Evolutionary conservation across 805 yeast genomes (phyloP), one percentile per base, ranked within the genome.

Genomic region (Citeromyces matritensis): DNA sequence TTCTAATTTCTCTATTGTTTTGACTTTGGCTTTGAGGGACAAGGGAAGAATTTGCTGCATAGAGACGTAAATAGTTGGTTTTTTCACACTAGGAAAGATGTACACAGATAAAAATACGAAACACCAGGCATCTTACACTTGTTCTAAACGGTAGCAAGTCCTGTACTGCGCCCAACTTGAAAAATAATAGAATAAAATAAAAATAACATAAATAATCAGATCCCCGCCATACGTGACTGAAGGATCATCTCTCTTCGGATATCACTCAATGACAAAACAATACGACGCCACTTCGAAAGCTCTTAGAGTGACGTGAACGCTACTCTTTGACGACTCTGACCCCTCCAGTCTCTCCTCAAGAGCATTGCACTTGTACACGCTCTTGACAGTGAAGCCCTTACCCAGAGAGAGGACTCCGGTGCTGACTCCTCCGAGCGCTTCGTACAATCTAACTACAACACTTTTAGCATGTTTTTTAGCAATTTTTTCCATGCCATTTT

Each of bases 341-440:
- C 58, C 60, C 31, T 62, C 65, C 19, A 49, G 41, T 26, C 57
- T 65, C 30, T 69, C 65, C 44, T 77, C 85, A 46, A 77, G 54
- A 15, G 73, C 65, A 43, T 70, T 70, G 5, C 77, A 73, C 44
- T 67, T 63, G 46, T 48, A 57, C 5, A 77, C 73, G 33, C 56
- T 51, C 13, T 46, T 53, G 24, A 74, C 46, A 0, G 68, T 59
- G 7, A 17, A 17, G 10, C 9, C 23, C 24, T 65, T 51, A 12
- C 55, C 51, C 23, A 78, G 57, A 12, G 47, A 48, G 23, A 85
- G 48, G 4, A 41, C 47, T 2, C 80, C 86, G 3, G 43, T 47
- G 1, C 80, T 60, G 33, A 59, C 58, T 29, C 96, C 97, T 5
- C 98, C 98, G 29, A 88, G 60, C 0, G 94, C 58, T 47, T 88